These are phyloP conservation scores for Mycena albidolilacea DNA, from an alignment of 768 basidiomycete genomes.

Conservation along the genomic window DNA sequence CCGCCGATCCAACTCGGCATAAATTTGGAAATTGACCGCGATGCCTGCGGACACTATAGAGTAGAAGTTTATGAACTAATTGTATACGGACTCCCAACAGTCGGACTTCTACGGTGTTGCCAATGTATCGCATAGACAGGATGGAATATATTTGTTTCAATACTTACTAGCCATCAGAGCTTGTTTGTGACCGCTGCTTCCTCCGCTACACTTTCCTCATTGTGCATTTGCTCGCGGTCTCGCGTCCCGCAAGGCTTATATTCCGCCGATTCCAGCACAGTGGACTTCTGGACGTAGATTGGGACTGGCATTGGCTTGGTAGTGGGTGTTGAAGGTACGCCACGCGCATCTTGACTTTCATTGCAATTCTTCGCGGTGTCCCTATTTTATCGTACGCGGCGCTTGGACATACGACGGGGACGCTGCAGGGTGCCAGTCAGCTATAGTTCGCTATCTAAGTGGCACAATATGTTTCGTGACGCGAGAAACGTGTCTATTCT, in stretches of 20 bases:
- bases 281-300: constrained; percentile 7
- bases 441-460: too few relatives aligned
- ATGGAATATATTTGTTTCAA: neutral
- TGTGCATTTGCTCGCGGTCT: constrained; percentile 7
- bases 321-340: constrained; percentile 19
- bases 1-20: constrained; percentile 5
- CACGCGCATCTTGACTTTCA: neutral
- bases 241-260: constrained; percentile 16
- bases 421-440: too few relatives aligned
- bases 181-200: constrained; percentile 27
- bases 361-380: neutral
- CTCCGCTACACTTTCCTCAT: constrained; percentile 7
- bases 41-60: constrained; percentile 25
- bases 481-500: constrained; percentile 24
- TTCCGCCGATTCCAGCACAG: neutral
- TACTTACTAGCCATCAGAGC: neutral
- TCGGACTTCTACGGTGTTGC: constrained; percentile 38
- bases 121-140: constrained; percentile 34
- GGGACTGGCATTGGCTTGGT: neutral
- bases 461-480: constrained; percentile 18
- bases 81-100: constrained; percentile 23
- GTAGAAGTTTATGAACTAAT: constrained; percentile 34
- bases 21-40: neutral
- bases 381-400: neutral
- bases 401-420: neutral